A percentile compares a stretch with the other conserved stretches of the same genome.
Evolutionary conservation across 768 basidiomycete genomes (phyloP).

Genomic region (Pisolithus tinctorius): DNA sequence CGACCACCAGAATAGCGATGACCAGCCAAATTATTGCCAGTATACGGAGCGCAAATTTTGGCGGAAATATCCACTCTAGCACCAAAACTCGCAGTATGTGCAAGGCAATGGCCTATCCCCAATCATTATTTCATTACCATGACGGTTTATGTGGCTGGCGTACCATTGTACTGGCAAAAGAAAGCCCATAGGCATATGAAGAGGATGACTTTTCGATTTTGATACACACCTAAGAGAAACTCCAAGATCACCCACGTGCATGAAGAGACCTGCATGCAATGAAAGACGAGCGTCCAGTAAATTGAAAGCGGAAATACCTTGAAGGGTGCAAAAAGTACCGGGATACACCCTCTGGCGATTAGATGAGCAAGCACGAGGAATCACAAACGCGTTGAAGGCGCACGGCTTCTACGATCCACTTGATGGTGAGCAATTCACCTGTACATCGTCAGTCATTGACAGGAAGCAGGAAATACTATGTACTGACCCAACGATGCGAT

Average conservation of each 20-base stretch:
- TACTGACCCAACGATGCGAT: conserved; percentile 28
- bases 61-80: conserved; percentile 25
- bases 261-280: conserved; percentile 21
- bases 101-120: conserved; percentile 5
- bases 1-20: conserved; percentile 32
- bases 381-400: conserved; percentile 5
- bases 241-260: too few relatives aligned
- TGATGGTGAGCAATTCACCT: conserved; percentile 34
- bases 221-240: conserved; percentile 13
- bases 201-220: background rate
- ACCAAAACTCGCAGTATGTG: conserved; percentile 35
- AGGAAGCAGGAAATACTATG: background rate
- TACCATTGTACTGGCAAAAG: conserved; percentile 12
- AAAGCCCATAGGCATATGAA: conserved; percentile 1
- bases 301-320: conserved; percentile 20
- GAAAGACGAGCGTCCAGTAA: background rate
- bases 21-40: conserved; percentile 11
- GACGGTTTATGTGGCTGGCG: background rate
- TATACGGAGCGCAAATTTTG: conserved; percentile 27
- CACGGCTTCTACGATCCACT: conserved; percentile 29
- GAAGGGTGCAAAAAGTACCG: conserved; percentile 27
- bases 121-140: background rate
- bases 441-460: background rate
- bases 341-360: conserved; percentile 22
- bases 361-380: background rate